A percentile compares a stretch with the other conserved stretches of the same genome.
phyloP scores from a whole-genome alignment of 768 basidiomycete genomes.

The Boletellus ananas region DNA sequence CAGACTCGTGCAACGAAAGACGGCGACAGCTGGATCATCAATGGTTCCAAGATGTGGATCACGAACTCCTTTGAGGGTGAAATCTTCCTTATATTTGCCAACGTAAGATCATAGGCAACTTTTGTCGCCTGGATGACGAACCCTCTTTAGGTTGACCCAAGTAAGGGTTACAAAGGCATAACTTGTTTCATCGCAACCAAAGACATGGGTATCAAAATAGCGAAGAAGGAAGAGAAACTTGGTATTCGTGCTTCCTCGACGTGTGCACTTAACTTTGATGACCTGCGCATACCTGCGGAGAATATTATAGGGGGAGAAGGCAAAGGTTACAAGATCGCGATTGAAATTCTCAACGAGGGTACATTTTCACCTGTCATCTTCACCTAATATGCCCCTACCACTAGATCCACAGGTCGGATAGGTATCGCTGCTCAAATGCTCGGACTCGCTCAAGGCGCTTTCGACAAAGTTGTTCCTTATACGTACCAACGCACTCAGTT shows the following conservation, averaged over 20 bases:
- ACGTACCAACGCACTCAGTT: slow-evolving; percentile 94
- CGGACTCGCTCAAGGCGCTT: slow-evolving; percentile 95
- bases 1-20: slow-evolving; percentile 90
- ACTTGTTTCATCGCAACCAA: slow-evolving; percentile 96
- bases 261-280: slow-evolving; percentile 92
- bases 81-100: slow-evolving; percentile 92
- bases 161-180: slow-evolving; percentile 98
- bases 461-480: slow-evolving; percentile 92
- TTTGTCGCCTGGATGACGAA: neutral
- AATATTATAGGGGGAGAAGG: slow-evolving; percentile 92
- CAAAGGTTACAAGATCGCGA: slow-evolving; percentile 94
- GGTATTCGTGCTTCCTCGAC: slow-evolving; percentile 97
- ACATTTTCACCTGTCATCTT: neutral
- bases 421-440: slow-evolving; percentile 99
- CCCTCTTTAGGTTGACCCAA: slow-evolving; percentile 62
- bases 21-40: slow-evolving; percentile 80
- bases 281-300: slow-evolving; percentile 77
- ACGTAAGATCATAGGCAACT: slow-evolving; percentile 45
- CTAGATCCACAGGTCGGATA: slow-evolving; percentile 59
- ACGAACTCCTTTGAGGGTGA: slow-evolving; percentile 93
- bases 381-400: neutral
- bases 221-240: slow-evolving; percentile 98
- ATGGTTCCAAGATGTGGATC: slow-evolving; percentile 99
- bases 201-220: slow-evolving; percentile 95
- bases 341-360: slow-evolving; percentile 95